phyloP scores from a whole-genome alignment of 768 basidiomycete genomes.

The Termitomyces eurrhizus region DNA sequence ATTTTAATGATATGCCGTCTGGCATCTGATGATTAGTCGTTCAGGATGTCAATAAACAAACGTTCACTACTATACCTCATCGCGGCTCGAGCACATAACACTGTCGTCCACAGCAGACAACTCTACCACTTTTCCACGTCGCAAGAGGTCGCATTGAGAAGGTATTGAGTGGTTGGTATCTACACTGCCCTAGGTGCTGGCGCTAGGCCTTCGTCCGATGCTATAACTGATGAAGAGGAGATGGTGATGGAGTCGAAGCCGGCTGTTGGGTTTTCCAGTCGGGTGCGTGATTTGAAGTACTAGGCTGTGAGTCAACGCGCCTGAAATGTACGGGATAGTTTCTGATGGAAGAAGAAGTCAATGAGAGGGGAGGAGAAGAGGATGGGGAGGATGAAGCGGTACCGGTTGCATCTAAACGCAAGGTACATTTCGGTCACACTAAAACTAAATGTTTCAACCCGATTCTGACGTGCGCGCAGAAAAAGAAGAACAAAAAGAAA shows the following conservation, averaged over 20 bases:
- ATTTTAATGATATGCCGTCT: too few species aligned
- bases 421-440: constrained; percentile 27
- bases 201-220: constrained; percentile 20
- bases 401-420: constrained; percentile 28
- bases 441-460: neutral
- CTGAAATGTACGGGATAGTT: constrained; percentile 28
- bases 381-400: constrained; percentile 32
- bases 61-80: too few species aligned
- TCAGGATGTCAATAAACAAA: too few species aligned
- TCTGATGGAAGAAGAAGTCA: constrained; percentile 28
- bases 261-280: constrained; percentile 28
- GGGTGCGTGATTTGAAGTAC: constrained; percentile 4
- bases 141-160: too few species aligned
- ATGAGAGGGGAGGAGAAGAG: constrained; percentile 22
- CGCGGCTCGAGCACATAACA: too few species aligned
- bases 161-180: too few species aligned
- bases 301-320: neutral
- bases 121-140: too few species aligned
- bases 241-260: constrained; percentile 12
- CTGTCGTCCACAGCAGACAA: too few species aligned
- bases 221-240: constrained; percentile 38
- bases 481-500: constrained; percentile 38
- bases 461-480: neutral
- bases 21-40: too few species aligned
- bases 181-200: constrained; percentile 40